Base-by-base conservation (phyloP, 139 green algal genomes). In the Closterium sp. region DNA sequence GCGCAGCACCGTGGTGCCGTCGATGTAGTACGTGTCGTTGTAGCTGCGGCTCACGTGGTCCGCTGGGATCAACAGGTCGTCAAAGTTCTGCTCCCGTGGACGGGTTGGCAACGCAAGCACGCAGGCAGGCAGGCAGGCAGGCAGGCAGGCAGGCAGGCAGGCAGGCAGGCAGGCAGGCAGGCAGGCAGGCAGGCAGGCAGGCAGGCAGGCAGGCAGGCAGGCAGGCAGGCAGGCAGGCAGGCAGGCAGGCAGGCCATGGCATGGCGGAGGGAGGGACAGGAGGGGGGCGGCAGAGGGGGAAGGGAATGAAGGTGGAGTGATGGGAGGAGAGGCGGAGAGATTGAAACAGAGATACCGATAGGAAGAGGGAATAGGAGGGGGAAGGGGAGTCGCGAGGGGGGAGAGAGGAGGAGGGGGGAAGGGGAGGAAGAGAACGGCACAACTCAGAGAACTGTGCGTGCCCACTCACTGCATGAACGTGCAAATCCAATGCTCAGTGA, bases 1-100 rank as follows among this genome's bases (percentile, higher is more conserved):
- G 7, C 97, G 95, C 89, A 98, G 94, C 89, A 98, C 96, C 19
- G 94, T 97, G 30, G 96, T 91, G 7, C 90, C 88, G 92, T 97
- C 66, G 2, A 99, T 96, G 91, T 99, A 99, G 96, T 99, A 99
- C 0, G 98, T 99, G 95, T 99, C 98, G 93, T 99, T 99, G 91
- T 96, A 94, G 36, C 91, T 96, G 81, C 97, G 94, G 43, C 94
- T 97, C 36, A 99, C 94, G 91, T 99, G 97, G 90, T 99, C 97
- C 5, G 92, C 85, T 3, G 98, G 98, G 8, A 99, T 96, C 23
- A 99, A 95, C 34, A 99, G 95, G 66, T 98, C 96, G 84, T 96
- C 94, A 86, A 96, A 96, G 91, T 96, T 96, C 87, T 91, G 84
- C 66, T 36, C 12, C 55, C 55, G 55, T 28, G 16, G n/a, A n/a